Conservation (phyloP, 768 basidiomycete genomes). For the Xerocomus brunneocitrinus region DNA sequence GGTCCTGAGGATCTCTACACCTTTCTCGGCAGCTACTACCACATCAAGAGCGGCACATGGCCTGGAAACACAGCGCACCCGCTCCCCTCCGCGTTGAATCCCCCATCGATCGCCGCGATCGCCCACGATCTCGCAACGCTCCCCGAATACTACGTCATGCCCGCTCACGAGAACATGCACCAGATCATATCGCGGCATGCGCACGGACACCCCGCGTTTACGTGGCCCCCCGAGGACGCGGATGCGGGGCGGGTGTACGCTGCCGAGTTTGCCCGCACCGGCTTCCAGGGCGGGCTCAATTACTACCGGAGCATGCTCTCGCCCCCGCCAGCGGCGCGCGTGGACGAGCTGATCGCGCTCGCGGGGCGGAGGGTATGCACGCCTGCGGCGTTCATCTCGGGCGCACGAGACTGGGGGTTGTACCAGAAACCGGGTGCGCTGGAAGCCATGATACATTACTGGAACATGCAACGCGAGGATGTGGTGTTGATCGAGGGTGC, state of each 20-base stretch:
- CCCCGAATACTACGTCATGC: slow-evolving; percentile 64
- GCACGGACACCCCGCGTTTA: slow-evolving; percentile 22
- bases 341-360: slow-evolving; percentile 42
- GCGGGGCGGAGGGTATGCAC: slow-evolving; percentile 42
- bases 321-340: slow-evolving; percentile 32
- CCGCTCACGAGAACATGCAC: slow-evolving; percentile 48
- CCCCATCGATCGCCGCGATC: slow-evolving; percentile 20
- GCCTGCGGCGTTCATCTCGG: slow-evolving; percentile 56
- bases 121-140: slow-evolving; percentile 37
- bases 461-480: slow-evolving; percentile 38
- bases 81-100: slow-evolving; percentile 29
- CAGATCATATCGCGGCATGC: slow-evolving; percentile 37
- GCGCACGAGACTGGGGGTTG: slow-evolving; percentile 57
- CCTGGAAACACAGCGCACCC: slow-evolving; percentile 37
- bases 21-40: slow-evolving; percentile 29
- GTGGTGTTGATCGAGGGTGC: slow-evolving; percentile 52
- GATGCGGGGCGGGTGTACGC: slow-evolving; percentile 42
- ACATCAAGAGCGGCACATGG: slow-evolving; percentile 59
- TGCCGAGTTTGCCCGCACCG: slow-evolving; percentile 44
- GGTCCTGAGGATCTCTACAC: slow-evolving; percentile 14
- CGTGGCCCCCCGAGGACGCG: slow-evolving; percentile 50
- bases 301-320: slow-evolving; percentile 41
- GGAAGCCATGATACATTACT: slow-evolving; percentile 37
- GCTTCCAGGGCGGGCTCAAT: slow-evolving; percentile 64
- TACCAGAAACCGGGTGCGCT: slow-evolving; percentile 48